Conservation (phyloP, 139 green algal genomes). For the Chlamydomonas applanata region DNA sequence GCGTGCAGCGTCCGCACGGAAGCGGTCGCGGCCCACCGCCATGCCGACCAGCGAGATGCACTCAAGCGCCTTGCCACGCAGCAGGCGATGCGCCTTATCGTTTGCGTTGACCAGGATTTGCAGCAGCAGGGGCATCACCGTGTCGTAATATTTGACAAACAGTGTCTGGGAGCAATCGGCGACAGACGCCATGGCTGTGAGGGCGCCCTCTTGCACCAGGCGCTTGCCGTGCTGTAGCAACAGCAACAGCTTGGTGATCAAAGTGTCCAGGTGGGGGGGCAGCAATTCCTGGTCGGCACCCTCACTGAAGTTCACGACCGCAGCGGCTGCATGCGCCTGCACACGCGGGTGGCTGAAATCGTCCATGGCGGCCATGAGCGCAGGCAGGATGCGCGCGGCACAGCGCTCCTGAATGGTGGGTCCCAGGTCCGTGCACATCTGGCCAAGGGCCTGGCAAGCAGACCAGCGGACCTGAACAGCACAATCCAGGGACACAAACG, state of each 20-base stretch:
- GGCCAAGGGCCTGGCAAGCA: conserved; percentile 93
- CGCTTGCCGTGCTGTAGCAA: conserved; percentile 81
- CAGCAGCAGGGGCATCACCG: conserved; percentile 90
- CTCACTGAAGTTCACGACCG: conserved; percentile 98
- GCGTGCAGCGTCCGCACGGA: conserved; percentile 74
- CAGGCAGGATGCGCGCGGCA: conserved; percentile 66
- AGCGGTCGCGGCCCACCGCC: conserved; percentile 92
- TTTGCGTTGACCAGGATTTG: conserved; percentile 74
- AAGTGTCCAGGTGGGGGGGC: conserved; percentile 86
- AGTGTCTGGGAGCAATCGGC: conserved; percentile 84
- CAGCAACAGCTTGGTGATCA: conserved; percentile 81
- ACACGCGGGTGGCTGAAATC: conserved; percentile 80
- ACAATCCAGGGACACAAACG: background rate
- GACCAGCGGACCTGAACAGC: conserved; percentile 90
- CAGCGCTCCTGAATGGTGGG: conserved; percentile 83
- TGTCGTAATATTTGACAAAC: conserved; percentile 92
- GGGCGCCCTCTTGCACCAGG: conserved; percentile 88
- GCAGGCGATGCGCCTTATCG: conserved; percentile 70
- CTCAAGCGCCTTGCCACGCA: conserved; percentile 95
- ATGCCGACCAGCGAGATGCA: conserved; percentile 97
- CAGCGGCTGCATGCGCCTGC: conserved; percentile 91
- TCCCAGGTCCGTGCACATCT: conserved; percentile 97
- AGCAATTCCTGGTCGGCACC: conserved; percentile 78
- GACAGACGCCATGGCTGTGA: conserved; percentile 92
- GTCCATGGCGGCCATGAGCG: conserved; percentile 82